Evolutionary conservation across 768 basidiomycete genomes (phyloP).

Genomic region (Rhizopogon vinicolor): DNA sequence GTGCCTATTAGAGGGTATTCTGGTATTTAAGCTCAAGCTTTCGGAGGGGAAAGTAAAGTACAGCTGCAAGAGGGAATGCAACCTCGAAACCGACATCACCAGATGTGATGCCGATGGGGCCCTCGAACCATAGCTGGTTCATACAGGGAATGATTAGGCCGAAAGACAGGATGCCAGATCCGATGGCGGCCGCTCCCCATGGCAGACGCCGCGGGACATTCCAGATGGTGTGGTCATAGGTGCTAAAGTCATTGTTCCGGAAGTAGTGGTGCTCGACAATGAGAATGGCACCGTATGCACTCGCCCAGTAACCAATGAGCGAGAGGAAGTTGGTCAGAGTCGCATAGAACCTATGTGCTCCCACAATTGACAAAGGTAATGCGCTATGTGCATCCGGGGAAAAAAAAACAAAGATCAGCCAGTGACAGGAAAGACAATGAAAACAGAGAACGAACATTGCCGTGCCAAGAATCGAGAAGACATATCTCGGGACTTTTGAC

Average conservation of each 20-base stretch:
- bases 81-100: conserved; percentile 74
- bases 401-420: conserved; percentile 6
- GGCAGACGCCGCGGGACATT: conserved; percentile 51
- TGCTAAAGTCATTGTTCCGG: conserved; percentile 42
- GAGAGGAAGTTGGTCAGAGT: conserved; percentile 65
- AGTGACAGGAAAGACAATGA: not conserved
- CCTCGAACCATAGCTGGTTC: conserved; percentile 66
- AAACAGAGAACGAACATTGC: conserved; percentile 47
- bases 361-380: conserved; percentile 68
- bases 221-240: conserved; percentile 49
- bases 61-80: conserved; percentile 43
- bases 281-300: conserved; percentile 54
- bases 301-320: conserved; percentile 62
- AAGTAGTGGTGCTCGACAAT: conserved; percentile 66
- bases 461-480: conserved; percentile 62
- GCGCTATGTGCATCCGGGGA: conserved; percentile 32
- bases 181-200: conserved; percentile 55
- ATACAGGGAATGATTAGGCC: conserved; percentile 61
- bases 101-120: conserved; percentile 57
- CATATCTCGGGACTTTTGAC: conserved; percentile 58
- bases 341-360: conserved; percentile 58
- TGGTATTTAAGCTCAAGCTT: conserved; percentile 39
- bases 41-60: conserved; percentile 54
- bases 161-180: conserved; percentile 46
- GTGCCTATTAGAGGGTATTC: conserved; percentile 12